A percentile compares a stretch with the other conserved stretches of the same genome.
Evolutionary conservation across 495 filamentous ascomycete genomes (phyloP).

Genomic region (Aspergillus wentii): DNA sequence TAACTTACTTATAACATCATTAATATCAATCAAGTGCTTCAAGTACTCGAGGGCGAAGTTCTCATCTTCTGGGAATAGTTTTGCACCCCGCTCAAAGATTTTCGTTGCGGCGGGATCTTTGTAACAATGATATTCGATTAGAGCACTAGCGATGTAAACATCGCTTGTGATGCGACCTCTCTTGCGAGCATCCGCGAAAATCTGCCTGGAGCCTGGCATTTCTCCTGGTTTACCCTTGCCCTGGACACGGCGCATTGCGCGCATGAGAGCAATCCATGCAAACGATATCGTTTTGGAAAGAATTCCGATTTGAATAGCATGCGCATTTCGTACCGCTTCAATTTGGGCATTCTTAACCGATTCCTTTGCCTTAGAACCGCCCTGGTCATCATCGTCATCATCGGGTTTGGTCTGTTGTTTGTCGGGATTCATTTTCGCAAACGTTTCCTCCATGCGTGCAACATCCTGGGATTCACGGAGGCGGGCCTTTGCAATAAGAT

Average conservation of each 20-base stretch:
- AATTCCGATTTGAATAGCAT: conserved; percentile 62
- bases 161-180: conserved; percentile 84
- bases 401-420: conserved; percentile 51
- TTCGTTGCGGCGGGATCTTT: conserved; percentile 85
- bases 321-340: conserved; percentile 64
- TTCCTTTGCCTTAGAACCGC: conserved; percentile 50
- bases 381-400: conserved; percentile 58
- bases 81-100: conserved; percentile 92
- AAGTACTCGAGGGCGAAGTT: conserved; percentile 88
- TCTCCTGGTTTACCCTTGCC: conserved; percentile 76
- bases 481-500: conserved; percentile 66
- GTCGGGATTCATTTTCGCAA: conserved; percentile 31
- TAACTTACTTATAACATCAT: conserved; percentile 86
- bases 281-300: conserved; percentile 79
- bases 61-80: conserved; percentile 88
- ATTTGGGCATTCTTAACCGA: conserved; percentile 59
- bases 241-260: conserved; percentile 88
- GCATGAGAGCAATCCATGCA: conserved; percentile 90
- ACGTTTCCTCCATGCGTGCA: conserved; percentile 62
- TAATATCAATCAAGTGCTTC: conserved; percentile 85
- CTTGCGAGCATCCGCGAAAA: conserved; percentile 82
- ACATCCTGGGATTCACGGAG: conserved; percentile 67
- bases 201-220: conserved; percentile 70
- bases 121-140: conserved; percentile 93
- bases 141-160: conserved; percentile 85